Evolutionary conservation across 106 monocot genomes (phyloP).

Genomic region (Alisma plantagoaquatica): DNA sequence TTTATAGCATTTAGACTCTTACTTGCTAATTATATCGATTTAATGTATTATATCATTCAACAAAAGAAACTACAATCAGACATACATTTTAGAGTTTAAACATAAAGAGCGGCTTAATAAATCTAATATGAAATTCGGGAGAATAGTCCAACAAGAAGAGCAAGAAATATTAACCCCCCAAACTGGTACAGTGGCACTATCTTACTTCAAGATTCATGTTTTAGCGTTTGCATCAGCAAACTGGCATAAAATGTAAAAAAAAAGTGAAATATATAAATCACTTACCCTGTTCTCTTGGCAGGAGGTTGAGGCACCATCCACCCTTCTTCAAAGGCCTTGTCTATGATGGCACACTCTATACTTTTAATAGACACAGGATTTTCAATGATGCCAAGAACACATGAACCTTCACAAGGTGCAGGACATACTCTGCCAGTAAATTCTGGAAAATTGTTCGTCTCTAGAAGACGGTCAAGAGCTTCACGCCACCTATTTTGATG

Average conservation of each 20-base stretch:
- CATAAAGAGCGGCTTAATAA: no score
- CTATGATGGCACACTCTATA: conserved; percentile 94
- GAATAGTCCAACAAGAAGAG: no score
- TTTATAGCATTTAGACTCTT: no score
- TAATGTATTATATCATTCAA: no score
- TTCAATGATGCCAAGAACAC: conserved; percentile 98
- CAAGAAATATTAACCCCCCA: no score
- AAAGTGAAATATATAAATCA: neutral
- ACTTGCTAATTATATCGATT: no score
- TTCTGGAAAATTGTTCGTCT: conserved; percentile 99
- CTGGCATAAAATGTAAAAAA: neutral
- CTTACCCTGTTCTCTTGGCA: conserved; percentile 78
- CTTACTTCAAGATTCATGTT: no score
- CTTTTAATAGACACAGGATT: conserved; percentile 98
- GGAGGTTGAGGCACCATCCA: conserved; percentile 98
- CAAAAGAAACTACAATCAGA: no score
- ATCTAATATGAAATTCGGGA: no score
- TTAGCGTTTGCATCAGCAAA: no score
- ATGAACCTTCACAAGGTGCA: conserved; percentile 96
- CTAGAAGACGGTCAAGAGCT: conserved; percentile 87
- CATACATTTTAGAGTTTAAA: no score
- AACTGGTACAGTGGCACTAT: no score
- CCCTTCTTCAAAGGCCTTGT: conserved; percentile 95
- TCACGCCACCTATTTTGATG: conserved; percentile 94
- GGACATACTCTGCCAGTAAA: conserved; percentile 98